Evolutionary conservation across 495 filamentous ascomycete species (phyloP).

Genomic region (Neurospora sp.): DNA sequence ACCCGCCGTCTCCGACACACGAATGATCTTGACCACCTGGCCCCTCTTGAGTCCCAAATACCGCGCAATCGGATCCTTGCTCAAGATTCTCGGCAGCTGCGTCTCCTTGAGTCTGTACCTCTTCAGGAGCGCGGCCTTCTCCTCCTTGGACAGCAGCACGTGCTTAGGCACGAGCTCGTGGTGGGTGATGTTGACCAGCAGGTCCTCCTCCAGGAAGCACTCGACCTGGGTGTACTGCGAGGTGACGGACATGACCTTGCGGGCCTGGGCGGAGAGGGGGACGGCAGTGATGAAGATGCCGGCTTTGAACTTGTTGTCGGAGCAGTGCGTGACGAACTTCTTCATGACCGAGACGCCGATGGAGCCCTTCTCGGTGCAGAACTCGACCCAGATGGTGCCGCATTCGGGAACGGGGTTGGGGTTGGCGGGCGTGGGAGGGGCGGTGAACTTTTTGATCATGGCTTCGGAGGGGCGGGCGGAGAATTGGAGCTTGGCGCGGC

Average conservation of each 20-base stretch:
- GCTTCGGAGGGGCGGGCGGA: slow-evolving; percentile 67
- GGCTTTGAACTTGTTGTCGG: slow-evolving; percentile 66
- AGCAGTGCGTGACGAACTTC: slow-evolving; percentile 71
- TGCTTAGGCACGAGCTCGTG: slow-evolving; percentile 96
- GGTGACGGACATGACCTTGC: slow-evolving; percentile 67
- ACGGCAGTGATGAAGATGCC: slow-evolving; percentile 80
- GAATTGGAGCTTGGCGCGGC: slow-evolving; percentile 76
- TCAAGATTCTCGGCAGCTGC: slow-evolving; percentile 85
- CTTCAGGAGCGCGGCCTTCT: slow-evolving; percentile 73
- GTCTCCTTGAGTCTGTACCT: slow-evolving; percentile 94
- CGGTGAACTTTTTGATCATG: slow-evolving; percentile 78
- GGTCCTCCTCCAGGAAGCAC: slow-evolving; percentile 87
- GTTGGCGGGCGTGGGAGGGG: slow-evolving; percentile 49
- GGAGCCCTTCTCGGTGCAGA: slow-evolving; percentile 55
- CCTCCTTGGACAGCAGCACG: slow-evolving; percentile 76
- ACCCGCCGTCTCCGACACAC: slow-evolving; percentile 68
- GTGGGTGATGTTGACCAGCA: slow-evolving; percentile 95
- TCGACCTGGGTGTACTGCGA: slow-evolving; percentile 69
- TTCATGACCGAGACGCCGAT: slow-evolving; percentile 90
- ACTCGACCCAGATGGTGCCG: slow-evolving; percentile 89
- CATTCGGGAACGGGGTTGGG: slow-evolving; percentile 60
- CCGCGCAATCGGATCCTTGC: slow-evolving; percentile 81
- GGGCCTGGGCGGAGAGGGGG: slow-evolving; percentile 72
- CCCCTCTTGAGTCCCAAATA: slow-evolving; percentile 87
- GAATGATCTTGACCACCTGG: slow-evolving; percentile 97